Percentiles rank a stretch among this genome's conserved stretches.
Evolutionary conservation across 257 asterid genomes (phyloP).

Genomic region (Ligustrum vulgare): DNA sequence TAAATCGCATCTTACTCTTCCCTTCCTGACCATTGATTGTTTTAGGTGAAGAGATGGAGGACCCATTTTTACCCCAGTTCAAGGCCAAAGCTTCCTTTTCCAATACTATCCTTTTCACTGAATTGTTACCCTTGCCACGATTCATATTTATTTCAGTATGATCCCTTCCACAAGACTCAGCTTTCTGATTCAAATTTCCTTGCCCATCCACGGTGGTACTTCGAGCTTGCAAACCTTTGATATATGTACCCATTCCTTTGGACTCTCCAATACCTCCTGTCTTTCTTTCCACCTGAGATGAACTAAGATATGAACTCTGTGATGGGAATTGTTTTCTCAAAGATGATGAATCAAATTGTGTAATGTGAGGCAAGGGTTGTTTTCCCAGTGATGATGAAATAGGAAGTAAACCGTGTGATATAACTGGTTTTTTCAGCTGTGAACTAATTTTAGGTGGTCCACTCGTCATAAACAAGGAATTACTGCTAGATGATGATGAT

Average conservation of each 20-base stretch:
- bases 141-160: constrained; percentile 23
- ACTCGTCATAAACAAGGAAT: constrained; percentile 34
- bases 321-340: constrained; percentile 32
- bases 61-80: constrained; percentile 31
- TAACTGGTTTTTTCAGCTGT: constrained; percentile 37
- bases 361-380: constrained; percentile 28
- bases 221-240: constrained; percentile 37
- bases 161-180: constrained; percentile 27
- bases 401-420: constrained; percentile 27
- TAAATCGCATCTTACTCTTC: constrained; percentile 28
- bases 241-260: constrained; percentile 38
- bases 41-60: constrained; percentile 29
- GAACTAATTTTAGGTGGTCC: constrained; percentile 29
- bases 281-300: background rate
- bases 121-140: constrained; percentile 37
- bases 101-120: constrained; percentile 29
- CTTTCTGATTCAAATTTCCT: constrained; percentile 32
- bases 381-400: constrained; percentile 30
- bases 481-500: constrained; percentile 30
- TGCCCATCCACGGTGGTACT: constrained; percentile 36
- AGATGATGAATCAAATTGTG: constrained; percentile 35
- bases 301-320: constrained; percentile 25
- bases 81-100: constrained; percentile 34
- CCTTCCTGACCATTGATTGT: constrained; percentile 27
- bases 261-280: constrained; percentile 25